Percentiles rank a stretch among this genome's conserved stretches.
These are phyloP conservation scores for Nannochloris sp. DNA, from an alignment of 139 green algal genomes.

Conservation along the genomic window DNA sequence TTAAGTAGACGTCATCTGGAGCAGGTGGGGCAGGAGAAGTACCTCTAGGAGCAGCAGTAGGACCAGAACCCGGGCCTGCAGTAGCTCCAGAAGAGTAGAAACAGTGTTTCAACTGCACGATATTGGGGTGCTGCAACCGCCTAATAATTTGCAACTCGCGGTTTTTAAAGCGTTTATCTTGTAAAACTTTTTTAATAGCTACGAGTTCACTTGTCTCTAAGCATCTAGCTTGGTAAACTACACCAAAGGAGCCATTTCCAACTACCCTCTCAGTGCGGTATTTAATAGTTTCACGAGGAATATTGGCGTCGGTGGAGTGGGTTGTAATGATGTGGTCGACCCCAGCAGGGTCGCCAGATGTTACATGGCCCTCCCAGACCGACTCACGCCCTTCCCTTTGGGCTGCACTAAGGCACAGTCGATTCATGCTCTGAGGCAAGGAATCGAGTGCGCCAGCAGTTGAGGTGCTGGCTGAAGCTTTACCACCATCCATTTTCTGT, in stretches of 20 bases:
- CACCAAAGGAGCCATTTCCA: slow-evolving; percentile 96
- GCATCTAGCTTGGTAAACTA: slow-evolving; percentile 93
- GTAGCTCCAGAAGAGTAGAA: slow-evolving; percentile 71
- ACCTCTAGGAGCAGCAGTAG: neutral
- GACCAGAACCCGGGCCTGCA: neutral
- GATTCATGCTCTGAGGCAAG: slow-evolving; percentile 45
- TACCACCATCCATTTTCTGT: neutral
- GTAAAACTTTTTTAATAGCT: slow-evolving; percentile 99
- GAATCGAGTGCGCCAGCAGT: neutral
- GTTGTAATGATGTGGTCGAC: slow-evolving; percentile 47
- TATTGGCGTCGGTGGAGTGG: neutral
- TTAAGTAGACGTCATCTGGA: slow-evolving; percentile 83
- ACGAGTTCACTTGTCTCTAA: slow-evolving; percentile 92
- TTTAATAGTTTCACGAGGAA: slow-evolving; percentile 54
- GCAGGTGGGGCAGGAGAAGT: neutral
- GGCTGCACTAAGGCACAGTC: slow-evolving; percentile 45
- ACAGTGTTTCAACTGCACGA: slow-evolving; percentile 95
- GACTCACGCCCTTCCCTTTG: slow-evolving; percentile 36
- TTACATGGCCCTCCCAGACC: slow-evolving; percentile 52
- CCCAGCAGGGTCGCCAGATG: slow-evolving; percentile 55
- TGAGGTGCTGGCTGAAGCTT: neutral
- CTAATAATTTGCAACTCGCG: slow-evolving; percentile 98
- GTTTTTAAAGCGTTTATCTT: slow-evolving; percentile 99
- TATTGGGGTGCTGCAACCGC: slow-evolving; percentile 92
- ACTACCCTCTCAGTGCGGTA: slow-evolving; percentile 90